Evolutionary conservation across 441 rosid species (phyloP), one percentile per base, ranked within the genome.

Genomic region (Erodium moschatum): DNA sequence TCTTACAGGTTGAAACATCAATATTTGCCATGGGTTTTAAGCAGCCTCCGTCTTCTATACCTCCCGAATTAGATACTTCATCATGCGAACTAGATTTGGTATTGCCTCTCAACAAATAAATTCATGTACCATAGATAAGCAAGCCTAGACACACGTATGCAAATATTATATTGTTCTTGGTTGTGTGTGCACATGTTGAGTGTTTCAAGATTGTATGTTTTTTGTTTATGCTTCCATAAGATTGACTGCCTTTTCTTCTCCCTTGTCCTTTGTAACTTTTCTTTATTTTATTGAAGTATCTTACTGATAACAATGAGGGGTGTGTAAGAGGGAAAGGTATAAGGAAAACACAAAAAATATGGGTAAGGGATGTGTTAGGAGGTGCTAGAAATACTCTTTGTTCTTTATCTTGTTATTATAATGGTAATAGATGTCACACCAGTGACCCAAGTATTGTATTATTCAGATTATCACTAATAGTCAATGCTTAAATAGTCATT

Each of bases 11-110:
- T 81, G 97, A 94, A 80, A 91, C 99, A 54, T 74, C 97, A 67
- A 80, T 91, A 67, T 94, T 91, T 80, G 92, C 96, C 61, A 91
- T 89, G 99, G 89, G 88, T 77, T 85, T 87, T 66, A 89, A 83
- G 83, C 80, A 81, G 81, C 88, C 85, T 63, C 81, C 86, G 35
- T 44, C 82, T 74, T 68, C 79, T 2, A 60, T 86, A 72, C 94
- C 94, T 72, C 78, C 85, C 31, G 91, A 88, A 78, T 84, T 89
- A 42, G 91, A 85, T 78, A 77, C 84, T 29, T 81, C 92, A 65
- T 74, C 80, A 72, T 91, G 96, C 73, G 81, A 80, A 77, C 76
- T 73, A 6, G 75, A 86, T 78, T 54, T 42, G 94, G 96, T 88
- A 88, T 69, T 67, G 29, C 67, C 63, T 71, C 70, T 67, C 65